phyloP scores from a whole-genome alignment of 202 grass and related monocot genomes.

The Alloteropsis angusta region DNA sequence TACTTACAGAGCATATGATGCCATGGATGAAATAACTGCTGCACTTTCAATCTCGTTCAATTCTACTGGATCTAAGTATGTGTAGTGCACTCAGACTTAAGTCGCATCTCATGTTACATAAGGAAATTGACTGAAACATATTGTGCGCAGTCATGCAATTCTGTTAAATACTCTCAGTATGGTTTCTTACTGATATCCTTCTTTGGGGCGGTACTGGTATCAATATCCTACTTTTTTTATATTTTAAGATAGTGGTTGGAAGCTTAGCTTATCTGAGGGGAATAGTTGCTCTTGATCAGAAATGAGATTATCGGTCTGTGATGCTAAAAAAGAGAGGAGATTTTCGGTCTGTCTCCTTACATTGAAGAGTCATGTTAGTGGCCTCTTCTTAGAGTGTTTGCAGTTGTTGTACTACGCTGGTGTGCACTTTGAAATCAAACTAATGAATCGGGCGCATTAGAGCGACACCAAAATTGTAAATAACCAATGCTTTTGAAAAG shows the following conservation, averaged over 20 bases:
- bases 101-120: neutral
- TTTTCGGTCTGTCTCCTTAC: neutral
- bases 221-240: neutral
- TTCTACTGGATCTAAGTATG: conserved; percentile 75
- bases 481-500: neutral
- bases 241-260: neutral
- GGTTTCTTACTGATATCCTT: neutral
- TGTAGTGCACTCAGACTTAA: neutral
- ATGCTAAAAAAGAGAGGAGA: no score
- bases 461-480: neutral
- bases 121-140: neutral
- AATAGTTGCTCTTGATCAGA: neutral
- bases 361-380: neutral
- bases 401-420: neutral
- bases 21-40: conserved; percentile 83
- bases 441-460: no score
- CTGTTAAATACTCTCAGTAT: neutral
- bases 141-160: neutral
- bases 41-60: conserved; percentile 94
- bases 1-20: conserved; percentile 91
- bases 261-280: neutral
- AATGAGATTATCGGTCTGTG: neutral
- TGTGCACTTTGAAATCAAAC: neutral
- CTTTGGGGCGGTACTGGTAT: neutral
- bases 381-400: neutral